A percentile compares a stretch with the other conserved stretches of the same genome.
Evolutionary conservation across 345 rosid species (phyloP).

Genomic region (Linum trigynum): DNA sequence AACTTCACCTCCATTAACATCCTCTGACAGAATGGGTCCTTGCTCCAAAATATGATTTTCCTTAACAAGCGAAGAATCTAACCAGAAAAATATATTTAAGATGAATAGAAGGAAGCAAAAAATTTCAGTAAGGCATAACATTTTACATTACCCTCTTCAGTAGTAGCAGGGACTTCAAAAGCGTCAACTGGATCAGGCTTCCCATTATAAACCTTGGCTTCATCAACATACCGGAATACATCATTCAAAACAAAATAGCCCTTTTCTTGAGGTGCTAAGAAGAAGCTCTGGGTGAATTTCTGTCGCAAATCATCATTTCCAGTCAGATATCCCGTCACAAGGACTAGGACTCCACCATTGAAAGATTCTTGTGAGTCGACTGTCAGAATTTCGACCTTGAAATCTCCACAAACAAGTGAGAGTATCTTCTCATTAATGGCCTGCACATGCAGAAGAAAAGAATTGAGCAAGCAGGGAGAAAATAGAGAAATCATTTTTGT

Average conservation of each 20-base stretch:
- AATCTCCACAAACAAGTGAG: conserved; percentile 45
- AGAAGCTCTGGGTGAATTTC: conserved; percentile 74
- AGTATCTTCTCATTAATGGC: conserved; percentile 77
- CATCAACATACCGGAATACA: conserved; percentile 63
- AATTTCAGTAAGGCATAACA: not conserved
- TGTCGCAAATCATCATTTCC: conserved; percentile 42
- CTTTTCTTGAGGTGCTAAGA: conserved; percentile 86
- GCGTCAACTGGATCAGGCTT: conserved; percentile 9
- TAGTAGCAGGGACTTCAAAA: conserved; percentile 24
- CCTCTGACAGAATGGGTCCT: conserved; percentile 23
- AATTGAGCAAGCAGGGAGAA: too few relatives aligned
- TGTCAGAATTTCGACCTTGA: conserved; percentile 49
- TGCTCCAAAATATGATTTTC: conserved; percentile 35
- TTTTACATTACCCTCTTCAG: conserved; percentile 30
- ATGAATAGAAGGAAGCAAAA: not conserved
- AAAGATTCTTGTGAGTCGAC: conserved; percentile 77
- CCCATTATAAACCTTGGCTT: conserved; percentile 16
- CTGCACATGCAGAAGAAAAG: conserved; percentile 24
- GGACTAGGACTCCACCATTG: conserved; percentile 57
- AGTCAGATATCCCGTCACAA: conserved; percentile 73
- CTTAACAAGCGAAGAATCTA: conserved; percentile 22
- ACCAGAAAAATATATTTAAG: conserved; percentile 4
- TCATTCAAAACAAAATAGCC: conserved; percentile 98
- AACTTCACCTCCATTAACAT: conserved; percentile 24
- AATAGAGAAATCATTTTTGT: too few relatives aligned